A percentile compares a stretch with the other conserved stretches of the same genome.
These are phyloP conservation scores for Crithidia acanthocephali DNA, from an alignment of 208 protist species.

Conservation along the genomic window DNA sequence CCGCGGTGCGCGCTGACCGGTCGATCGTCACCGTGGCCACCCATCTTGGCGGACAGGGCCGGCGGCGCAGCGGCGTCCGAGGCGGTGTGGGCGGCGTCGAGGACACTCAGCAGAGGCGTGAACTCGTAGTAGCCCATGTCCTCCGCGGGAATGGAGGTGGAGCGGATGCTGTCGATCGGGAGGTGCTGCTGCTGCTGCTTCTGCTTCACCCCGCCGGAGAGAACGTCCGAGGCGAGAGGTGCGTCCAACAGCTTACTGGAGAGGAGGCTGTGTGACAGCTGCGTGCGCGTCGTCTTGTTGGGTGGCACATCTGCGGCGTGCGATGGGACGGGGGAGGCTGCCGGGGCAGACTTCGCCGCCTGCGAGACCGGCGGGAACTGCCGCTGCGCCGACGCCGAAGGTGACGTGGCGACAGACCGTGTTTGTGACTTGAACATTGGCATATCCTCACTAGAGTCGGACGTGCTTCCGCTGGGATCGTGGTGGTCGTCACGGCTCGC, in stretches of 20 bases:
- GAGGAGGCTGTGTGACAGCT: not conserved
- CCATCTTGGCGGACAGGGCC: too few species aligned
- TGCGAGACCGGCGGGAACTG: not conserved
- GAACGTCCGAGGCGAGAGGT: not conserved
- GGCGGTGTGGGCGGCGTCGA: not conserved
- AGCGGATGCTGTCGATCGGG: not conserved
- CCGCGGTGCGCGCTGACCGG: not conserved
- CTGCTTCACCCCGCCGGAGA: not conserved
- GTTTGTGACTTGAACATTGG: conserved; percentile 5
- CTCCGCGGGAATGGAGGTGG: not conserved
- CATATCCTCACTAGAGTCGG: conserved; percentile 21
- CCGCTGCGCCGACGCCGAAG: not conserved
- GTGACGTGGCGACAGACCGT: not conserved
- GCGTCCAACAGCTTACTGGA: conserved; percentile 13
- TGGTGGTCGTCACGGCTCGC: not conserved
- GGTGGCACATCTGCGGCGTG: not conserved
- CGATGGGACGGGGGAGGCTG: not conserved
- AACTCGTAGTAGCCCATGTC: conserved; percentile 1
- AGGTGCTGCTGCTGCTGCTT: too few species aligned
- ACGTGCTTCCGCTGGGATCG: not conserved
- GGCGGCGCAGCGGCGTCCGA: not conserved
- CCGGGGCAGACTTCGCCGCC: not conserved
- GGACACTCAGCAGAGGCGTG: not conserved
- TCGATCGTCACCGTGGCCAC: not conserved
- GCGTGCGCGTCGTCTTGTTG: not conserved